phyloP scores from a whole-genome alignment of 306 rosid species.

The Cicer arietinum region DNA sequence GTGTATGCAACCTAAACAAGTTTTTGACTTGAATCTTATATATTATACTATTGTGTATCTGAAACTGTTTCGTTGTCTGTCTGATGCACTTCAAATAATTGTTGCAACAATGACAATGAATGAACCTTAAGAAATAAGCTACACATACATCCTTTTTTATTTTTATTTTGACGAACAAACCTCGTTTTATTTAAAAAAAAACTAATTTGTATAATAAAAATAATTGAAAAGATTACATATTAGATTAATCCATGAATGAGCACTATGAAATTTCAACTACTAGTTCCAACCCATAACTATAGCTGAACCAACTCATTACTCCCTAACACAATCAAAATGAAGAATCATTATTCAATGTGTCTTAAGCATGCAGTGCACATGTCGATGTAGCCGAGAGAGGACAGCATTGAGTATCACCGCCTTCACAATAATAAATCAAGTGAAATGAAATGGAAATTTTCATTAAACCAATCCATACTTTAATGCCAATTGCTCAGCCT shows the following conservation, averaged over 20 bases:
- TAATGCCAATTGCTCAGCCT: conserved; percentile 55
- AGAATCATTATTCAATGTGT: conserved; percentile 25
- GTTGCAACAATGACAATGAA: too few relatives aligned
- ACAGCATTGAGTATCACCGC: background rate
- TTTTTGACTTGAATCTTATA: conserved; percentile 49
- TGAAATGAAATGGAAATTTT: conserved; percentile 7
- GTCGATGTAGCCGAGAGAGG: background rate
- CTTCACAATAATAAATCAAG: conserved; percentile 24
- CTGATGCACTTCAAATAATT: background rate
- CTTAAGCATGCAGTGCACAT: background rate
- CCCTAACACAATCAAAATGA: conserved; percentile 8
- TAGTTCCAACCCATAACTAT: background rate
- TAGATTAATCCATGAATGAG: background rate
- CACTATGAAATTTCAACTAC: background rate
- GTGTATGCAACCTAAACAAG: conserved; percentile 49
- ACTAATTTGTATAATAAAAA: background rate
- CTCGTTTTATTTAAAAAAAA: too few relatives aligned
- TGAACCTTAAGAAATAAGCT: too few relatives aligned
- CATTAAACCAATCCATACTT: conserved; percentile 10
- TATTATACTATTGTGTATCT: conserved; percentile 32
- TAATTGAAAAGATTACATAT: background rate
- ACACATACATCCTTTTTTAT: too few relatives aligned
- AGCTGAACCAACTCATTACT: background rate
- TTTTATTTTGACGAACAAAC: too few relatives aligned
- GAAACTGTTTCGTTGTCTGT: background rate